These are phyloP conservation scores for Phytophthora multivora DNA, from an alignment of 352 stramenopile genomes.

Conservation along the genomic window DNA sequence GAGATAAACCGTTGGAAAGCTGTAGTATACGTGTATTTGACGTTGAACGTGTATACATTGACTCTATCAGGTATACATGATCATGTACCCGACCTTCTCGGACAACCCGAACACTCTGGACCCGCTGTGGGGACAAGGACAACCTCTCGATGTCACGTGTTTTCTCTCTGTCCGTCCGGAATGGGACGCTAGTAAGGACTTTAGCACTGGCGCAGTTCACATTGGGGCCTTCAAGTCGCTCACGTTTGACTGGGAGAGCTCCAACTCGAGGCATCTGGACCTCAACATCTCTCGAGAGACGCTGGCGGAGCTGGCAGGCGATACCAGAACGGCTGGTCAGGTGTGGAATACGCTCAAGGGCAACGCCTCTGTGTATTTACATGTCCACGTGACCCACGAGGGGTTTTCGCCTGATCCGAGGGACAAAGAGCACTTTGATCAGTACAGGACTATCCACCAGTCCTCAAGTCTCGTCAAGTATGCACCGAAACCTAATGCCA, in stretches of 20 bases:
- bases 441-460: constrained; percentile 71
- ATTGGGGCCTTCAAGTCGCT: constrained; percentile 60
- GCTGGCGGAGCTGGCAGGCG: constrained; percentile 17
- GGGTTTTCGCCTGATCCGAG: constrained; percentile 52
- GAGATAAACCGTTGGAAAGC: background rate
- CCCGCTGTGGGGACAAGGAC: constrained; percentile 67
- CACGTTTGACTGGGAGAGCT: constrained; percentile 66
- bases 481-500: constrained; percentile 56
- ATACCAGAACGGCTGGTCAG: constrained; percentile 4
- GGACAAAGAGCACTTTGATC: constrained; percentile 41
- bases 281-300: constrained; percentile 53
- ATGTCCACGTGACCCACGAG: constrained; percentile 71
- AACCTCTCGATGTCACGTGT: constrained; percentile 58
- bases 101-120: constrained; percentile 54
- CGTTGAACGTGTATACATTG: constrained; percentile 2
- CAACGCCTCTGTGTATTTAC: constrained; percentile 71
- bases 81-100: constrained; percentile 74
- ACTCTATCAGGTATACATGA: constrained; percentile 58
- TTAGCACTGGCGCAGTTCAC: constrained; percentile 40
- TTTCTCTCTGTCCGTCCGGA: constrained; percentile 56
- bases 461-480: constrained; percentile 65
- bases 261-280: constrained; percentile 56
- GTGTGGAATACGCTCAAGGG: constrained; percentile 49
- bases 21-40: background rate
- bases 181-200: constrained; percentile 53